Evolutionary conservation across 106 monocot species (phyloP), one percentile per base, ranked within the genome.

Genomic region (Dendrobium nobile): DNA sequence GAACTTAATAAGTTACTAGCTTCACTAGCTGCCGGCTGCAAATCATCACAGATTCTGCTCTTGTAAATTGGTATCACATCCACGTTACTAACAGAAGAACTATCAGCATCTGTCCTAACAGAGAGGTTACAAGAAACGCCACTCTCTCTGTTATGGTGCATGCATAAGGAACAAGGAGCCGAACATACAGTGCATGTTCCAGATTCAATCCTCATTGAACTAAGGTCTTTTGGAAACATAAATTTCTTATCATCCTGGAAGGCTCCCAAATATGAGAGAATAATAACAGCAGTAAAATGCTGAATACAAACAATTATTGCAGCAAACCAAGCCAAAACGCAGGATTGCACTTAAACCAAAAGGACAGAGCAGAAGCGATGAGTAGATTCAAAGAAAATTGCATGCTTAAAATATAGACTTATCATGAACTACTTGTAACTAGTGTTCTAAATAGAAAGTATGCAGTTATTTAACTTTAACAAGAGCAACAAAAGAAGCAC

Each of bases 111-210:
- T 83, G 87, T 89, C 77, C 31, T 77, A 78, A 28, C 54, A 77
- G 41, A 77, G 13, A 41, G 82, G 26, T 78, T 82, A 26, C 81
- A 77, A 61, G 79, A 86, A 51, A 77, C 88, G 8, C 58, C 83
- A 89, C 80, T 83, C 40, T 91, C 88, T 70, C 77, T 80, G 44
- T 86, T 91, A 55, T 77, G 83, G 37, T 37, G 37, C 37, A 37
- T 37, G 37, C 37, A 37, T 37, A 3, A 37, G 37, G 37, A 37
- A 37, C 96, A 97, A 79, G 97, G 94, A 81, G 94, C 87, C 75
- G 87, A 85, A 55, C 94, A 98, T 40, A 98, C 89, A 80, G 94
- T 94, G 54, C 94, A 94, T 58, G 92, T 89, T 55, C 97, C 97
- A 81, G 97, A 89, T 84, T 89, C 88, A 37, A 45, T 48, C 70